Percentiles rank a stretch among this genome's conserved stretches.
Evolutionary conservation across 23 red algal genomes (phyloP).

Genomic region (Gracilaria vermiculophylla): DNA sequence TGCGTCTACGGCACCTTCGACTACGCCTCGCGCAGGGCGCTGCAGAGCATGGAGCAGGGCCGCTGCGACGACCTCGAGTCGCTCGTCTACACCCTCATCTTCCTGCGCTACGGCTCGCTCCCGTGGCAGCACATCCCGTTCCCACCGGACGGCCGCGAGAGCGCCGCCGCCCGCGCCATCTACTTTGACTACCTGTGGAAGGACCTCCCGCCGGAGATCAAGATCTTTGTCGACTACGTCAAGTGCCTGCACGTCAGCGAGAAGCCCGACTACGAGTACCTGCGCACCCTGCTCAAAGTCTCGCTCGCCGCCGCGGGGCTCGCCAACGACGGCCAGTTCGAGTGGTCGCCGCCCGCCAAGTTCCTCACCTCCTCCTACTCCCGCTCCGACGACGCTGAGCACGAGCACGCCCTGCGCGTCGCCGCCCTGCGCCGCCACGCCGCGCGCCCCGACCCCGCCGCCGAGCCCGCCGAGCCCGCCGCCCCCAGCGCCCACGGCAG

Average conservation of each 20-base stretch:
- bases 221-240: slow-evolving; percentile 20
- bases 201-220: slow-evolving; percentile 21
- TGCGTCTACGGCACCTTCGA: slow-evolving; percentile 2
- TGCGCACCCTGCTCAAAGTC: neutral
- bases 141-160: neutral
- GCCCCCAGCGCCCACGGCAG: too few species aligned
- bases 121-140: slow-evolving; percentile 26
- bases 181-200: slow-evolving; percentile 21
- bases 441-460: too few species aligned
- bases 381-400: too few species aligned
- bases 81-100: slow-evolving; percentile 17
- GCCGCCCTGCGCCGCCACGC: too few species aligned
- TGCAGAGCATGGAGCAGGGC: neutral
- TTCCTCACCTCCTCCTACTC: neutral
- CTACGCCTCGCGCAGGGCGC: neutral
- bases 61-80: slow-evolving; percentile 30
- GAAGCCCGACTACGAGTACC: slow-evolving; percentile 35
- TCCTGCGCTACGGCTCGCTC: slow-evolving; percentile 3
- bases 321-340: neutral
- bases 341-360: neutral
- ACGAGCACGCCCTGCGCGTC: too few species aligned
- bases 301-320: neutral
- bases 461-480: too few species aligned
- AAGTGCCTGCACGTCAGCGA: neutral
- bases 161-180: neutral